Evolutionary conservation across 148 eudicot genomes (phyloP), one percentile per base, ranked within the genome.

Genomic region (Silene uniflora): DNA sequence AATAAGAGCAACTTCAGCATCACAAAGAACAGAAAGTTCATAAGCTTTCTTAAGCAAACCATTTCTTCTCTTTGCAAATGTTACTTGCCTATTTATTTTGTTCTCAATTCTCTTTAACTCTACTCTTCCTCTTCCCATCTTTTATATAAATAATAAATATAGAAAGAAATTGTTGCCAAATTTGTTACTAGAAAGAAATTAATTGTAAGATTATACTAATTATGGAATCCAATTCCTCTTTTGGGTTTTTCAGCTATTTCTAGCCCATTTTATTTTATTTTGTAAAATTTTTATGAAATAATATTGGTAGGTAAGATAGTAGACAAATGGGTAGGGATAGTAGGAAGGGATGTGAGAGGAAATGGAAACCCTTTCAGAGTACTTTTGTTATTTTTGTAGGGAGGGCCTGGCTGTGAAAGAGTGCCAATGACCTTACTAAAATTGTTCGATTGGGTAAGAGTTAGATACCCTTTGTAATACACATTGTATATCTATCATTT

Each of bases 11-110:
- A 32, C 35, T 32, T 32, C 35, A 32, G 35, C 35, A 32, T 32
- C 35, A 32, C 35, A 32, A 32, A 32, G 35, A 32, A 32, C 35
- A 32, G 35, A 32, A 32, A 32, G 35, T 32, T 32, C 35, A 32
- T 32, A 32, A 32, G 35, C 35, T 32, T 32, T 32, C 35, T 32
- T 32, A 32, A 32, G 35, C 35, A 87, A 66, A 44, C 90, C 90
- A 87, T 83, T 85, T 32, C 90, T 85, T 47, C 90, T 87, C 76
- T 87, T 87, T 19, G 90, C 90, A 87, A 87, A 87, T 6, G 90
- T 87, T 19, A 87, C 88, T 62, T 85, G 88, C 35, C 35, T 32
- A 32, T 32, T 32, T 32, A 32, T 32, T 32, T 32, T 32, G 35
- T 32, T 32, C 35, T 32, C 35, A 2, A 32, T 32, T 32, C 35